These are phyloP conservation scores for Albugo candida DNA, from an alignment of 352 stramenopile species.

Conservation along the genomic window DNA sequence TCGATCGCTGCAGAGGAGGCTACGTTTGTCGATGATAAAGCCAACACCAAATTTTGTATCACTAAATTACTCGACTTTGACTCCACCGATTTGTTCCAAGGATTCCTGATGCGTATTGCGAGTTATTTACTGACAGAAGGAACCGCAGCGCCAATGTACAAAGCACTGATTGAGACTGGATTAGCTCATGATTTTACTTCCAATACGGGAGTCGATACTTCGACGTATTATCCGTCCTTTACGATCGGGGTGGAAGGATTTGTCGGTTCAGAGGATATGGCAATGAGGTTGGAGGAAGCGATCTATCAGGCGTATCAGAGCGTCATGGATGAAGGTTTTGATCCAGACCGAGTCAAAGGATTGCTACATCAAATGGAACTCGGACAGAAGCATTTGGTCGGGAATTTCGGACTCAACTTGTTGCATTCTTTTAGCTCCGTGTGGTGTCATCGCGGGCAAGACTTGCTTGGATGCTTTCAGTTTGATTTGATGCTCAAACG, in stretches of 20 bases:
- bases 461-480: slow-evolving; percentile 40
- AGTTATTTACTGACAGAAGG: slow-evolving; percentile 61
- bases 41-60: slow-evolving; percentile 67
- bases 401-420: slow-evolving; percentile 62
- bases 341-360: slow-evolving; percentile 43
- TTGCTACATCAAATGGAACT: slow-evolving; percentile 67
- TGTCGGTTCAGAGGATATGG: slow-evolving; percentile 15
- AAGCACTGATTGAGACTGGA: slow-evolving; percentile 55
- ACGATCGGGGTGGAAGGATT: slow-evolving; percentile 65
- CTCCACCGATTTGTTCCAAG: slow-evolving; percentile 51
- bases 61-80: slow-evolving; percentile 44
- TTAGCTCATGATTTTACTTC: slow-evolving; percentile 60
- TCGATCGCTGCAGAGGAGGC: slow-evolving; percentile 25
- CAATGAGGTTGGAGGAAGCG: slow-evolving; percentile 40
- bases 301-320: slow-evolving; percentile 26
- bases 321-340: slow-evolving; percentile 49
- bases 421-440: slow-evolving; percentile 51
- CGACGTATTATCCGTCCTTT: slow-evolving; percentile 55
- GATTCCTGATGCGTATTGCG: slow-evolving; percentile 63
- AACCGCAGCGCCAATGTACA: slow-evolving; percentile 60
- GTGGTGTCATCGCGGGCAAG: slow-evolving; percentile 38
- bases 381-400: slow-evolving; percentile 64
- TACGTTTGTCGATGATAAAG: slow-evolving; percentile 18
- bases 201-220: slow-evolving; percentile 62
- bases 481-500: slow-evolving; percentile 44